phyloP scores from a whole-genome alignment of 768 basidiomycete genomes.

The Pleurotus salmoneostramineus region DNA sequence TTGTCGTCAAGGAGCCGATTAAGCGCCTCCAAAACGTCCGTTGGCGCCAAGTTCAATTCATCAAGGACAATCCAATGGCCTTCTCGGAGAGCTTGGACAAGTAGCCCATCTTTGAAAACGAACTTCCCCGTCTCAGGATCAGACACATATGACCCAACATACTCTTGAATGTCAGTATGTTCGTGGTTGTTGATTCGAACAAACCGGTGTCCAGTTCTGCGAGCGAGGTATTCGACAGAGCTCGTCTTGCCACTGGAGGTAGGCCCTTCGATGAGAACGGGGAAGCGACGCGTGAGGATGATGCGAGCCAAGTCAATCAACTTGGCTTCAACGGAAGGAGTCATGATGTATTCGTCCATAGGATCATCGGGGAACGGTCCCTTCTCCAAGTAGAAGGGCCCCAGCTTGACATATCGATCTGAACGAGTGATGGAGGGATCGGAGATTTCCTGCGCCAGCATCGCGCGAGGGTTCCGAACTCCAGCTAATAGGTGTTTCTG shows the following conservation, averaged over 20 bases:
- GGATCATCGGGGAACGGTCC: conserved; percentile 65
- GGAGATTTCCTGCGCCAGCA: conserved; percentile 67
- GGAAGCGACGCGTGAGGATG: conserved; percentile 83
- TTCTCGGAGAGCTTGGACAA: conserved; percentile 85
- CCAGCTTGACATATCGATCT: conserved; percentile 74
- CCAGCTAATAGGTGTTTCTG: conserved; percentile 76
- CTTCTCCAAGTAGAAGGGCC: conserved; percentile 85
- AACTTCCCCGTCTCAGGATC: conserved; percentile 92
- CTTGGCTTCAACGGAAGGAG: conserved; percentile 92
- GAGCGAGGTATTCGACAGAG: conserved; percentile 92
- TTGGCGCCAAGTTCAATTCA: conserved; percentile 95
- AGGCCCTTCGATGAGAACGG: conserved; percentile 95
- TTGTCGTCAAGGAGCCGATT: conserved; percentile 98
- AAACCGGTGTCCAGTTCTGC: conserved; percentile 89
- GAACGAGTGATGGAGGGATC: conserved; percentile 40
- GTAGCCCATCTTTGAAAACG: conserved; percentile 89
- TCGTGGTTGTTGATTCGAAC: conserved; percentile 99
- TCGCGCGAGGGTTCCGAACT: conserved; percentile 74
- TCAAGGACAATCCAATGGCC: conserved; percentile 99
- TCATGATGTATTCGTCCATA: conserved; percentile 86
- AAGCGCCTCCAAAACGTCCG: conserved; percentile 95
- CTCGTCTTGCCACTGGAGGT: conserved; percentile 98
- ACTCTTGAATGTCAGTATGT: conserved; percentile 99
- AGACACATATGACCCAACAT: conserved; percentile 94
- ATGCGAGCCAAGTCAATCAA: conserved; percentile 94